Evolutionary conservation across 306 rosid genomes (phyloP).

Genomic region (Acacia melanoxylon): DNA sequence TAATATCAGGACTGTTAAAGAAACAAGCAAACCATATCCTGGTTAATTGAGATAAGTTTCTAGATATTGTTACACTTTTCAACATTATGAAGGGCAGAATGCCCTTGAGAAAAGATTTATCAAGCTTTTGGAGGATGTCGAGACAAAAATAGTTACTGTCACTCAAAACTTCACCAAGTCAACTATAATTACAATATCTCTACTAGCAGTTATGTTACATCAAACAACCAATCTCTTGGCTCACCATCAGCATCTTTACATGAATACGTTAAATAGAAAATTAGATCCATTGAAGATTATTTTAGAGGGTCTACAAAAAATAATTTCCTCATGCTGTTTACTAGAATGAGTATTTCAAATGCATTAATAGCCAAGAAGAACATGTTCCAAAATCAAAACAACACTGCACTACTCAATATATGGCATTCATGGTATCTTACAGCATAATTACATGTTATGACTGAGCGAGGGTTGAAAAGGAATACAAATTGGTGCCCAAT

Average conservation of each 20-base stretch:
- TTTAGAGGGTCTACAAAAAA: background rate
- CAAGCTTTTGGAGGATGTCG: background rate
- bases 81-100: background rate
- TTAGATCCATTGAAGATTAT: background rate
- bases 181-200: background rate
- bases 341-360: background rate
- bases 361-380: background rate
- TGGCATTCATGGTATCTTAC: background rate
- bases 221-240: background rate
- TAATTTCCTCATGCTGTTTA: background rate
- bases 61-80: background rate
- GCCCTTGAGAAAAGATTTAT: conserved; percentile 9
- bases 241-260: background rate
- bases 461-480: background rate
- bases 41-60: background rate
- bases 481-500: background rate
- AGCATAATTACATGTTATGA: background rate
- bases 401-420: background rate
- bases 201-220: background rate
- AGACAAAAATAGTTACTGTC: background rate
- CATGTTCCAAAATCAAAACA: background rate
- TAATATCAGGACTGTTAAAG: background rate
- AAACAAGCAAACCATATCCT: background rate
- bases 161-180: background rate
- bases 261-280: background rate